Percentiles rank a stretch among this genome's conserved stretches.
phyloP scores from a whole-genome alignment of 805 yeast species.

The Kluyveromyces wickerhamii region DNA sequence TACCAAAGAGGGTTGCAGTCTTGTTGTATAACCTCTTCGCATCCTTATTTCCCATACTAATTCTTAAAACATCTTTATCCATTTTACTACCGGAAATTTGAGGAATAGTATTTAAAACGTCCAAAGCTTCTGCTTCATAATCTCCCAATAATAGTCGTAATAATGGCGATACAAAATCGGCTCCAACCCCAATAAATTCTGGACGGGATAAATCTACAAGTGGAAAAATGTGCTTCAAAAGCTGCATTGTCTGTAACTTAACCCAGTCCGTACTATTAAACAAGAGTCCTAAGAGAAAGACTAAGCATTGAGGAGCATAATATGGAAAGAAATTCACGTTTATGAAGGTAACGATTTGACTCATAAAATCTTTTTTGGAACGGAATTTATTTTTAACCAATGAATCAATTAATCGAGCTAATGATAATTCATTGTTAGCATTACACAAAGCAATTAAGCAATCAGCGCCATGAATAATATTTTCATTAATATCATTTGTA shows the following conservation, averaged over 20 bases:
- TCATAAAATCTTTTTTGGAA: constrained; percentile 81
- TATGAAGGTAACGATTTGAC: constrained; percentile 71
- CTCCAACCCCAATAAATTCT: constrained; percentile 85
- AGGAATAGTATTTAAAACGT: constrained; percentile 79
- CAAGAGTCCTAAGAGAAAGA: constrained; percentile 68
- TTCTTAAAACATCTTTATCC: constrained; percentile 85
- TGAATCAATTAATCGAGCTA: constrained; percentile 69
- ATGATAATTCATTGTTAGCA: constrained; percentile 42
- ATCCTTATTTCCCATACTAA: constrained; percentile 79
- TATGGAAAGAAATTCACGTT: constrained; percentile 61
- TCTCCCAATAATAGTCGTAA: constrained; percentile 74
- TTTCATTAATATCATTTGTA: constrained; percentile 40
- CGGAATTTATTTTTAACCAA: constrained; percentile 73
- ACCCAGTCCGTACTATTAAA: constrained; percentile 76
- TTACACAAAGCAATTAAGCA: constrained; percentile 57
- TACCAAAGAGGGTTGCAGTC: constrained; percentile 85
- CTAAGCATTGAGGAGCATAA: constrained; percentile 64
- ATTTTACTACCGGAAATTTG: constrained; percentile 82
- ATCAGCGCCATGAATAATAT: constrained; percentile 45
- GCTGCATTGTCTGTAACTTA: constrained; percentile 66
- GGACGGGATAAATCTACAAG: constrained; percentile 66
- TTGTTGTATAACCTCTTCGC: constrained; percentile 74
- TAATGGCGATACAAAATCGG: constrained; percentile 88
- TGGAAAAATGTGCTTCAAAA: constrained; percentile 69
- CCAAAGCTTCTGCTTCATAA: constrained; percentile 80